Percentiles rank a stretch among this genome's conserved stretches.
Conservation (phyloP, 306 rosid species). For the Acacia confusa region DNA sequence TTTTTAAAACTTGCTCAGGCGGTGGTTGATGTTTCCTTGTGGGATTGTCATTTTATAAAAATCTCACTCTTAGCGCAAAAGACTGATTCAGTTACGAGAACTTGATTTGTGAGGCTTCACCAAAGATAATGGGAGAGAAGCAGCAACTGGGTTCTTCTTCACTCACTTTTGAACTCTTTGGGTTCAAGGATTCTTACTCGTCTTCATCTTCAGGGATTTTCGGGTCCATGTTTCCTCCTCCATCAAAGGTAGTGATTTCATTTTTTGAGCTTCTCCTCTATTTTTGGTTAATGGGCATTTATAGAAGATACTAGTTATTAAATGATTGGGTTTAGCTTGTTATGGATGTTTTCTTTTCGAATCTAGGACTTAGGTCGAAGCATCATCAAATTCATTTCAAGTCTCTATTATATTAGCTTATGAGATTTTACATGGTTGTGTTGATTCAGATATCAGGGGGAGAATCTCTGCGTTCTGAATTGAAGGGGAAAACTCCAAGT, state of each 20-base stretch:
- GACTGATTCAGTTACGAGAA: conserved; percentile 11
- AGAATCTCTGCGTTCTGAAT: conserved; percentile 56
- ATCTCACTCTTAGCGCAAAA: conserved; percentile 4
- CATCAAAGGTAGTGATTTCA: conserved; percentile 51
- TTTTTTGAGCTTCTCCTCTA: background rate
- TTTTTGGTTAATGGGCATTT: conserved; percentile 16
- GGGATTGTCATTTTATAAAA: background rate
- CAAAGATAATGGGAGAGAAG: conserved; percentile 61
- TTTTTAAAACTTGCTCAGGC: conserved; percentile 23
- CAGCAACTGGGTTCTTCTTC: conserved; percentile 57
- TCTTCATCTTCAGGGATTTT: conserved; percentile 63
- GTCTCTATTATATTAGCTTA: background rate
- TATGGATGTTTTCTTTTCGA: background rate
- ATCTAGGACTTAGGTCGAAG: background rate
- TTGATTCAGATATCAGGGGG: conserved; percentile 59
- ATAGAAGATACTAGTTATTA: background rate
- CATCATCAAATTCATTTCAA: background rate
- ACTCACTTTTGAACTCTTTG: conserved; percentile 77
- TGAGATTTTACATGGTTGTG: conserved; percentile 24
- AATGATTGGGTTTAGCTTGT: background rate
- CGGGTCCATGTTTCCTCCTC: conserved; percentile 54
- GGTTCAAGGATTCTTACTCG: conserved; percentile 44
- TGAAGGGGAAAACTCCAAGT: conserved; percentile 38
- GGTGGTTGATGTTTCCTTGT: conserved; percentile 41
- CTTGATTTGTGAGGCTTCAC: conserved; percentile 8